Evolutionary conservation across 306 rosid species (phyloP), one percentile per base, ranked within the genome.

Genomic region (Lithocarpus polystachyus): DNA sequence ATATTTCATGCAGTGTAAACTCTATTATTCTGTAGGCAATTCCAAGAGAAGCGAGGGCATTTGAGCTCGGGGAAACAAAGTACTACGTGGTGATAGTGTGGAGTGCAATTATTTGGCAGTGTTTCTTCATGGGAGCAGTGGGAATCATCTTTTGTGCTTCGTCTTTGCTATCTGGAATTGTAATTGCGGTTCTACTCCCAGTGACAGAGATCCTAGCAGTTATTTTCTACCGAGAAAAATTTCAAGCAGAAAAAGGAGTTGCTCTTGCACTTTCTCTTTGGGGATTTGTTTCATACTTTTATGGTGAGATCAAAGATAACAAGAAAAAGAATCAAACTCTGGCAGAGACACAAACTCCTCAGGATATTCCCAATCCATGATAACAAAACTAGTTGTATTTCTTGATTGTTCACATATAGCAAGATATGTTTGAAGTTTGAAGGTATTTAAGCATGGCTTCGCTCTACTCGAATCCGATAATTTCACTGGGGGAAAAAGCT

Each of bases 71-170:
- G 26, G 89, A 87, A 73, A 85, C 85, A 0, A 88, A 57, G 65
- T 94, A 90, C 73, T 94, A 92, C 22, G 74, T 85, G 31, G 82
- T 92, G 80, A 33, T 92, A 3, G 92, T 80, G 40, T 65, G 57
- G 67, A 85, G 85, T 72, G 91, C 91, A 17, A 71, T 94, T 45
- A 55, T 87, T 33, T 94, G 93, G 94, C 97, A 92, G 67, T 56
- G 48, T 45, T 94, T 92, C 87, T 94, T 89, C 86, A 12, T 94
- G 54, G 98, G 97, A 68, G 91, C 88, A 4, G 79, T 91, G 7
- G 98, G 97, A 73, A 80, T 94, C 56, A 81, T 92, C 64, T 94
- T 91, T 51, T 94, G 89, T 15, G 83, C 93, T 0, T 94, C 97
- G 0, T 92, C 98, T 24, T 64, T 92, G 53, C 51, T 92, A 1